Conservation (phyloP, 306 rosid species). For the Cucurbita maxima region DNA sequence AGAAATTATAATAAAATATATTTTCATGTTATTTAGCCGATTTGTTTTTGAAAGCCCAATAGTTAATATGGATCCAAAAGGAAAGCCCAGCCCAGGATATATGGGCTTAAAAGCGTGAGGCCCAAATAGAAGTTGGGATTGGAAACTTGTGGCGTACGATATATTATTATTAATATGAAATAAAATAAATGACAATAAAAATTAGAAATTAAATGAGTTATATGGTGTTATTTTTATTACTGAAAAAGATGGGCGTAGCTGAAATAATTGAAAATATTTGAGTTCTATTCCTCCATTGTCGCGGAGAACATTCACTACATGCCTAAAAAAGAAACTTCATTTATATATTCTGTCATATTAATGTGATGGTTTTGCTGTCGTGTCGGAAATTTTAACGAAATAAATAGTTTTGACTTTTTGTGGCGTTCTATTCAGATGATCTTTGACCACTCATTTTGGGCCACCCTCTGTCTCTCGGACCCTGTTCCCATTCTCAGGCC, state of each 20-base stretch:
- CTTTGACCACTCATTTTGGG: background rate
- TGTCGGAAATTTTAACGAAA: background rate
- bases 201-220: no score
- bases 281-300: background rate
- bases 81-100: background rate
- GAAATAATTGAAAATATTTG: background rate
- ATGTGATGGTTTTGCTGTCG: background rate
- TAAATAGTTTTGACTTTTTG: background rate
- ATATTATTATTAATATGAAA: background rate
- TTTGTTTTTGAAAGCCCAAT: no score
- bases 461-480: background rate
- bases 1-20: no score
- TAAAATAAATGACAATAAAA: no score
- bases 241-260: background rate
- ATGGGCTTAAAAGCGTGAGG: background rate
- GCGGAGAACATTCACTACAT: background rate
- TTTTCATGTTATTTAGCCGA: no score
- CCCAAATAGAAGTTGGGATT: background rate
- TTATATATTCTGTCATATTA: background rate
- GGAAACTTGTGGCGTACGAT: background rate
- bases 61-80: background rate
- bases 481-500: background rate
- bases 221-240: no score
- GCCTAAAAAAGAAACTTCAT: background rate
- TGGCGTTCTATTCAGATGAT: background rate